Percentiles rank a stretch among this genome's conserved stretches.
phyloP scores from a whole-genome alignment of 148 eudicot genomes.

The Rhododendron vialii region DNA sequence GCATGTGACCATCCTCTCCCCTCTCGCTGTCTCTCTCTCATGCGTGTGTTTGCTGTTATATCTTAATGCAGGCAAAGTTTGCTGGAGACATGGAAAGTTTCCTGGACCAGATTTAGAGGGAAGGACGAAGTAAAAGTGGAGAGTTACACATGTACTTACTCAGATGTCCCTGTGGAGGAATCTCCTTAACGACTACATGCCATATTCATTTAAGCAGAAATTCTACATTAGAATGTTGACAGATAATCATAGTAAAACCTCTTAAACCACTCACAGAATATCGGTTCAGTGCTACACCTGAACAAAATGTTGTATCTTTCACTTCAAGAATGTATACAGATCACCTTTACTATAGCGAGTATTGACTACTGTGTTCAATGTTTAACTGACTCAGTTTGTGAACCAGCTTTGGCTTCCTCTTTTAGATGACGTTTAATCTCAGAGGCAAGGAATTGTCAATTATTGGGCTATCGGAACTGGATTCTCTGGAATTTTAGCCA shows the following conservation, averaged over 20 bases:
- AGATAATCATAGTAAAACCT: not conserved
- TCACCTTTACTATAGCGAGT: not conserved
- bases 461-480: not conserved
- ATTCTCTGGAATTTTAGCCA: not conserved
- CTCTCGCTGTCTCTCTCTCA: not conserved
- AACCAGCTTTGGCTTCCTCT: not conserved
- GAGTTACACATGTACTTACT: conserved; percentile 39
- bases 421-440: not conserved
- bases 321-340: not conserved
- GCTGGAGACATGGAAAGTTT: conserved; percentile 62
- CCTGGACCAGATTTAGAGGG: conserved; percentile 52
- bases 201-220: not conserved
- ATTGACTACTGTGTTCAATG: not conserved
- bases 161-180: conserved; percentile 53
- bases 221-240: not conserved
- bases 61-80: conserved; percentile 60
- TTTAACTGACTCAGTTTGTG: not conserved
- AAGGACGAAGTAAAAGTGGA: conserved; percentile 37
- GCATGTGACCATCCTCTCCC: not conserved
- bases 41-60: not conserved
- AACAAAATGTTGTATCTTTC: not conserved
- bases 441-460: not conserved
- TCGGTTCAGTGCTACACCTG: not conserved
- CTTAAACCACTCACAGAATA: not conserved
- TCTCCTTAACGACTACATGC: not conserved